A percentile compares a stretch with the other conserved stretches of the same genome.
These are phyloP conservation scores for Aspergillus kassunensis DNA, from an alignment of 495 filamentous ascomycete species.

Conservation along the genomic window DNA sequence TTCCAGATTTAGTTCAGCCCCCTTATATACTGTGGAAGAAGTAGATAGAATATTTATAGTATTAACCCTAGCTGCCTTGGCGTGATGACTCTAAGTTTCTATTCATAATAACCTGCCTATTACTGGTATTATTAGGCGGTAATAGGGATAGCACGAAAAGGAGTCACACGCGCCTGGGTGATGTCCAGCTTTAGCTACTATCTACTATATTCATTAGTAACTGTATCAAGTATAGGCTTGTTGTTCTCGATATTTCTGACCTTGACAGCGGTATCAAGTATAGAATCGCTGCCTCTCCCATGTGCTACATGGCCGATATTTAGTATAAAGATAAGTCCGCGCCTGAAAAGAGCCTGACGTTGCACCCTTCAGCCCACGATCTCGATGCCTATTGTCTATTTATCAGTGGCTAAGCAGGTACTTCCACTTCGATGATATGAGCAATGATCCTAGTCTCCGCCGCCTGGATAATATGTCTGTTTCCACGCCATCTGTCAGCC, in stretches of 20 bases:
- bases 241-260: slow-evolving; percentile 19
- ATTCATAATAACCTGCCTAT: slow-evolving; percentile 17
- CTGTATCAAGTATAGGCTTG: slow-evolving; percentile 20
- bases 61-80: slow-evolving; percentile 15
- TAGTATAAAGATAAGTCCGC: slow-evolving; percentile 4
- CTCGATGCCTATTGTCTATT: slow-evolving; percentile 16
- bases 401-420: slow-evolving; percentile 13
- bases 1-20: slow-evolving; percentile 15
- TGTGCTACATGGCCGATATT: slow-evolving; percentile 17
- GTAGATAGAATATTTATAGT: not conserved
- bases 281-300: slow-evolving; percentile 13
- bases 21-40: slow-evolving; percentile 11
- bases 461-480: slow-evolving; percentile 8
- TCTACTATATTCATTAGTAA: slow-evolving; percentile 15
- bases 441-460: not conserved
- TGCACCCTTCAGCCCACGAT: slow-evolving; percentile 12
- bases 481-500: slow-evolving; percentile 8
- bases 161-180: slow-evolving; percentile 8
- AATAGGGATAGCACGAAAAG: not conserved
- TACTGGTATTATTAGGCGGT: slow-evolving; percentile 13
- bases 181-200: slow-evolving; percentile 18
- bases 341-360: slow-evolving; percentile 4
- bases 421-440: not conserved
- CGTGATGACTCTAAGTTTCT: slow-evolving; percentile 15
- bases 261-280: slow-evolving; percentile 18